Conservation (phyloP, 352 stramenopile species). For the Phytophthora palmivora region DNA sequence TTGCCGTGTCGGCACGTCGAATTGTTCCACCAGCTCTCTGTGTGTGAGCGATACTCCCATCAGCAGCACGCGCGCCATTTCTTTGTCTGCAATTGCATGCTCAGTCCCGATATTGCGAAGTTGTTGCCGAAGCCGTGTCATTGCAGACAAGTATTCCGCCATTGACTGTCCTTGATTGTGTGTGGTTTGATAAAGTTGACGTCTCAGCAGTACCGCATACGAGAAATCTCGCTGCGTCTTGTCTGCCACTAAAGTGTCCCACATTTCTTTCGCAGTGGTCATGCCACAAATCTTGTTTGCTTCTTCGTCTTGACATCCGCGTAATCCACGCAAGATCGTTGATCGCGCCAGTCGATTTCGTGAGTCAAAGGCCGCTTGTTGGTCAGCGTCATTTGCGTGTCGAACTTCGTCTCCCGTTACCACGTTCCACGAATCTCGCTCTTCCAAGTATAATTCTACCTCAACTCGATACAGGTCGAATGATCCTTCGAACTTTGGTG, state of each 20-base stretch:
- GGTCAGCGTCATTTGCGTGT: neutral
- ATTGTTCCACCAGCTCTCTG: too few relatives aligned
- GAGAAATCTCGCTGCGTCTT: conserved; percentile 5
- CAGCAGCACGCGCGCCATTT: too few relatives aligned
- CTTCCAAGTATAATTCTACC: neutral
- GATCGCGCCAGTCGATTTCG: neutral
- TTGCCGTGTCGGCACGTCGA: too few relatives aligned
- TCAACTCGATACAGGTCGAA: conserved; percentile 1
- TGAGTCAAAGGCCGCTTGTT: neutral
- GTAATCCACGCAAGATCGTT: conserved; percentile 1
- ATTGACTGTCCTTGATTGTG: neutral
- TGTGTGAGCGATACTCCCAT: too few relatives aligned
- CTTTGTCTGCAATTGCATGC: neutral
- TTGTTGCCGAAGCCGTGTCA: neutral
- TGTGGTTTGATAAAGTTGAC: neutral
- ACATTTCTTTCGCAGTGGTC: neutral
- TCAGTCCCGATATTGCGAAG: too few relatives aligned
- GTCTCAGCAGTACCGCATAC: neutral
- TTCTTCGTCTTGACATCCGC: conserved; percentile 6
- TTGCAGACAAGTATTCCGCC: neutral
- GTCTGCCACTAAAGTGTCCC: conserved; percentile 1
- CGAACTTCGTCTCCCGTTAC: neutral
- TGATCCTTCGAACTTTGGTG: conserved; percentile 1
- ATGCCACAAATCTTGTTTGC: conserved; percentile 9
- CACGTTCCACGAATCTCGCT: too few relatives aligned